These are phyloP conservation scores for Tetrahymena thermophila DNA, from an alignment of 73 alveolate species.

Conservation along the genomic window DNA sequence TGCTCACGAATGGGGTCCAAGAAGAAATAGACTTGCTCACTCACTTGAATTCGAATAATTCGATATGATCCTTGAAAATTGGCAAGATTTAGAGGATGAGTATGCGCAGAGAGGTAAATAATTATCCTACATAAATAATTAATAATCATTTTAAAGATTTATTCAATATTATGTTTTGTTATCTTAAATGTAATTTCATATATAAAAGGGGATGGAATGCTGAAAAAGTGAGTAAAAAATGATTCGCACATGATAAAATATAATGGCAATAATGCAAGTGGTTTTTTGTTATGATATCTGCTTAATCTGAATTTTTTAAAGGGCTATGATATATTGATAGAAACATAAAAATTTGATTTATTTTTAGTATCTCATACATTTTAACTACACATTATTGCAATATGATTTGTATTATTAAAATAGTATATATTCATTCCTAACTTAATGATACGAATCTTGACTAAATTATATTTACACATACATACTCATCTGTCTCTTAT, in stretches of 20 bases:
- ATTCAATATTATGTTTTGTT: neutral
- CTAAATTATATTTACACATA: neutral
- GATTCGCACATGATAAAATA: neutral
- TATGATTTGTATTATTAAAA: neutral
- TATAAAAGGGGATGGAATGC: neutral
- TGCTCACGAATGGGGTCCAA: constrained; percentile 28
- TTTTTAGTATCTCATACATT: neutral
- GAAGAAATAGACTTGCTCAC: constrained; percentile 41
- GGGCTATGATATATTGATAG: neutral
- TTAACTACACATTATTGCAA: neutral
- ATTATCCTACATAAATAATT: neutral
- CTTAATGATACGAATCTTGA: neutral
- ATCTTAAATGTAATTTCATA: too few relatives aligned
- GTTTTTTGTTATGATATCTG: neutral
- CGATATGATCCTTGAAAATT: constrained; percentile 28
- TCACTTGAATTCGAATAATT: constrained; percentile 35
- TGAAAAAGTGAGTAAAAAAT: neutral
- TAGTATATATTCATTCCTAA: neutral
- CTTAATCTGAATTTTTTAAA: neutral
- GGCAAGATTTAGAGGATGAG: constrained; percentile 36
- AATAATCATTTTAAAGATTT: neutral
- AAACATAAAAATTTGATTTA: neutral
- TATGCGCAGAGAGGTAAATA: constrained; percentile 22
- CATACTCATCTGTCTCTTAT: neutral
- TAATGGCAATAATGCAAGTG: neutral